Evolutionary conservation across 768 basidiomycete genomes (phyloP), one percentile per base, ranked within the genome.

Genomic region (Sarcodon sp.): DNA sequence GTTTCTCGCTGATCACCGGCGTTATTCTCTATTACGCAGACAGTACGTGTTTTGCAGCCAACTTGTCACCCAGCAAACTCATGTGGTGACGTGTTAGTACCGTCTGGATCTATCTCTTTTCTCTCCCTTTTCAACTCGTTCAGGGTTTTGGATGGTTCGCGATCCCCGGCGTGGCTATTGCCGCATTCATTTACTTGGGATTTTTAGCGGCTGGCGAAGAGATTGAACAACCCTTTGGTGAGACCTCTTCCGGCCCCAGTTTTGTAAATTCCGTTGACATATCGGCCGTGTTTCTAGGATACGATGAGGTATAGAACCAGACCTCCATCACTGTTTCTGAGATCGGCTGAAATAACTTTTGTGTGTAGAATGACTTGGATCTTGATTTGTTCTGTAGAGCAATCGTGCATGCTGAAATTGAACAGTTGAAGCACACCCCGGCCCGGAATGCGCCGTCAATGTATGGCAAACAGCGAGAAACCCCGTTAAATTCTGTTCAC

Each of bases 111-210:
- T 87, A 84, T 60, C 71, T 85, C 2, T 82, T 86, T 67, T 79
- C 83, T 61, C 67, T 87, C 1, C 85, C 83, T 1, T 84, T 87
- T 71, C 83, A 87, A 60, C 69, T 85, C 6, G 73, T 80, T 45
- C 65, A 65, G 39, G 70, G 72, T 33, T 79, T 85, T 54, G 67
- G 64, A 9, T 85, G 80, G 69, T 73, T 76, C 57, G 73, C 80
- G 4, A 77, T 86, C 38, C 76, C 78, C 1, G 82, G 80, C 35
- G 79, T 81, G 5, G 68, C 69, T 12, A 70, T 84, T 37, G 80
- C 82, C 1, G 66, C 79, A 0, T 82, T 83, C 62, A 81, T 83
- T 47, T 85, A 82, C 61, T 71, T 86, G n/a, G 83, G 81, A 18
- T 83, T 86, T 60, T 57, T 87, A 16, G 80, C 83, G 6, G 79